Evolutionary conservation across 75 land plant species (phyloP).

Genomic region (Picea glauca): DNA sequence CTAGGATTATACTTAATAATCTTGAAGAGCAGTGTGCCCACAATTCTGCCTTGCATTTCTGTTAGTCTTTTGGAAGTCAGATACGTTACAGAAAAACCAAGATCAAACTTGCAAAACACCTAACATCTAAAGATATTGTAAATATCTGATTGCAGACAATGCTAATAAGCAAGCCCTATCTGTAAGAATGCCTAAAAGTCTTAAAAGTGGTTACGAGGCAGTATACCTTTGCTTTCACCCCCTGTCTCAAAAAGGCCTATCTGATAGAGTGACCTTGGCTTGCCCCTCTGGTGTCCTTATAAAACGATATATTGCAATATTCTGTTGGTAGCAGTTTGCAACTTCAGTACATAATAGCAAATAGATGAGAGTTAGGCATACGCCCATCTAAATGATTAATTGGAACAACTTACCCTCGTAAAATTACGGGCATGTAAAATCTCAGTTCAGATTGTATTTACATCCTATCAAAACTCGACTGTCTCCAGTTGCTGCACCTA

Average conservation of each 20-base stretch:
- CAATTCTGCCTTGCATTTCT: neutral
- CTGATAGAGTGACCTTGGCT: neutral
- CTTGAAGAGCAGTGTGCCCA: neutral
- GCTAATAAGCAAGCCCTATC: neutral
- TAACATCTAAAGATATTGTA: neutral
- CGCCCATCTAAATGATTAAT: neutral
- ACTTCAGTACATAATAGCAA: neutral
- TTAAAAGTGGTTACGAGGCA: neutral
- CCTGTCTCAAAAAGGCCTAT: neutral
- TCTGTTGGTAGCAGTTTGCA: neutral
- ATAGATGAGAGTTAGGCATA: neutral
- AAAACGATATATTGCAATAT: no score
- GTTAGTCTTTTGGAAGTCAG: neutral
- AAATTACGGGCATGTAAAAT: neutral
- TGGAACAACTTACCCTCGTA: neutral
- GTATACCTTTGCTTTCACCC: neutral
- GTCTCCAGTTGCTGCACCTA: neutral
- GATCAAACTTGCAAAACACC: neutral
- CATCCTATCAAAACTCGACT: neutral
- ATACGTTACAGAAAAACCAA: neutral
- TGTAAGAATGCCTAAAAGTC: neutral
- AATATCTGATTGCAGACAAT: neutral
- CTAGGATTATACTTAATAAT: neutral
- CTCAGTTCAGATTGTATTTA: neutral
- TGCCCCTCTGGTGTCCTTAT: neutral